A percentile compares a stretch with the other conserved stretches of the same genome.
These are phyloP conservation scores for Sarocladium oryzae DNA, from an alignment of 2,329 filamentous ascomycete species.

Conservation along the genomic window DNA sequence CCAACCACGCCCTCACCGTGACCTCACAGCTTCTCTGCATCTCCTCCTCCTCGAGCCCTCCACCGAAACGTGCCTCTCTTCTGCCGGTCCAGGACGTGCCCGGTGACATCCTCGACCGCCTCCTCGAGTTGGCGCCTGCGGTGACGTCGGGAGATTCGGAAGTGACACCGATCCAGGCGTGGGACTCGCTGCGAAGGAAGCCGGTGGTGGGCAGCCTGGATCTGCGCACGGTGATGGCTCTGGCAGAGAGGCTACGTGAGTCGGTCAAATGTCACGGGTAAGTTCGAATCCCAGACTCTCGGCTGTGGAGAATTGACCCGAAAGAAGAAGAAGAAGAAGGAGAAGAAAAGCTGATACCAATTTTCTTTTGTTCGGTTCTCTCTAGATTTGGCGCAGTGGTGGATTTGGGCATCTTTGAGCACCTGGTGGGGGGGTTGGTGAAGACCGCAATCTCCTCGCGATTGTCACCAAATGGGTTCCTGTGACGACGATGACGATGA, in stretches of 20 bases:
- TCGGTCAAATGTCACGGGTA: conserved; percentile 5
- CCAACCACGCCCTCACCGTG: conserved; percentile 7
- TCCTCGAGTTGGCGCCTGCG: conserved; percentile 2
- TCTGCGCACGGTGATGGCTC: neutral
- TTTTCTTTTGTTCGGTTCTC: neutral
- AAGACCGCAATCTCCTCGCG: neutral
- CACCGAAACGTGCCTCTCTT: conserved; percentile 2
- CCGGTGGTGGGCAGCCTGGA: neutral
- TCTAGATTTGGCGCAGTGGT: conserved; percentile 4
- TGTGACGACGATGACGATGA: neutral
- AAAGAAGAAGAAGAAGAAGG: too few species aligned
- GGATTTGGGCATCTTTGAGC: neutral
- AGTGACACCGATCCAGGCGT: conserved; percentile 7
- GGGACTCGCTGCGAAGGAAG: conserved; percentile 5
- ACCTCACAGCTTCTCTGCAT: conserved; percentile 7
- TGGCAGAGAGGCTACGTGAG: conserved; percentile 5
- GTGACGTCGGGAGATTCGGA: conserved; percentile 2
- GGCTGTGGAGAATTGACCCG: too few species aligned
- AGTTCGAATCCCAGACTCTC: too few species aligned
- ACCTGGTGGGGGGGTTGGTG: neutral
- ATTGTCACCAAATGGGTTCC: neutral
- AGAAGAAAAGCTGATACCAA: neutral
- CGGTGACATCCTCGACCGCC: conserved; percentile 1
- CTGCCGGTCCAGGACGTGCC: conserved; percentile 5
- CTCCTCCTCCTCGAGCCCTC: neutral